phyloP scores from a whole-genome alignment of 371 early-diverging fungal species.

The Mucor mucedo region DNA sequence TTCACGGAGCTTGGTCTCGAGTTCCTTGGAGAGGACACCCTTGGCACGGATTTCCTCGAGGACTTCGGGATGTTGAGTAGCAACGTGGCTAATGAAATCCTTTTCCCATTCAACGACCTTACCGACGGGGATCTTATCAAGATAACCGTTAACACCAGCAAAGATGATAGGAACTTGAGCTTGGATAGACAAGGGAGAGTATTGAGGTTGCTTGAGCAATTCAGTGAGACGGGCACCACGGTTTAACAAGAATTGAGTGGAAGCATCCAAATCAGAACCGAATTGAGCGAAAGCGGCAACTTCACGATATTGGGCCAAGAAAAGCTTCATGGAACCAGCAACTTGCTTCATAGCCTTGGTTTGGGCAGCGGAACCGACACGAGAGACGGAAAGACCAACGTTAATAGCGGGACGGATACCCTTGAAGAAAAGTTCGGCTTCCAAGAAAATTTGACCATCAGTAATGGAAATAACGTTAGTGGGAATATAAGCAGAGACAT shows the following conservation, averaged over 20 bases:
- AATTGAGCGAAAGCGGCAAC: conserved; percentile 98
- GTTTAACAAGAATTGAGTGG: conserved; percentile 96
- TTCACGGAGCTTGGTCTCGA: conserved; percentile 82
- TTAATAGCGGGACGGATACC: conserved; percentile 98
- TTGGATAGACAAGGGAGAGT: conserved; percentile 91
- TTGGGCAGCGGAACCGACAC: conserved; percentile 98
- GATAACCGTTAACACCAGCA: conserved; percentile 96
- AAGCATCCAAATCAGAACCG: conserved; percentile 97
- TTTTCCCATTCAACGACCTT: conserved; percentile 90
- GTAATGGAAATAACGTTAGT: conserved; percentile 99
- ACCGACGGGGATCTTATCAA: conserved; percentile 93
- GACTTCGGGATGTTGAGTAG: conserved; percentile 82
- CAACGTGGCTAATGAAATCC: conserved; percentile 84
- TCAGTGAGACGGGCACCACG: conserved; percentile 98
- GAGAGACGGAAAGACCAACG: conserved; percentile 98
- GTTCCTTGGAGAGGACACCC: conserved; percentile 61
- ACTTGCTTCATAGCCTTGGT: conserved; percentile 99
- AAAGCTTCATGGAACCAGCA: conserved; percentile 96
- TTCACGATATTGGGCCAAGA: conserved; percentile 98
- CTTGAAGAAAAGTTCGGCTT: conserved; percentile 98
- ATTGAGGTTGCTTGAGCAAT: conserved; percentile 95
- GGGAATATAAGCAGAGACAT: conserved; percentile 98
- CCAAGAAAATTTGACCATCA: conserved; percentile 92
- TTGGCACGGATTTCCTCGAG: conserved; percentile 87
- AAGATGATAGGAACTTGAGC: conserved; percentile 93